phyloP scores from a whole-genome alignment of 2,329 filamentous ascomycete species.

The Aotearoamyces nothofagi region DNA sequence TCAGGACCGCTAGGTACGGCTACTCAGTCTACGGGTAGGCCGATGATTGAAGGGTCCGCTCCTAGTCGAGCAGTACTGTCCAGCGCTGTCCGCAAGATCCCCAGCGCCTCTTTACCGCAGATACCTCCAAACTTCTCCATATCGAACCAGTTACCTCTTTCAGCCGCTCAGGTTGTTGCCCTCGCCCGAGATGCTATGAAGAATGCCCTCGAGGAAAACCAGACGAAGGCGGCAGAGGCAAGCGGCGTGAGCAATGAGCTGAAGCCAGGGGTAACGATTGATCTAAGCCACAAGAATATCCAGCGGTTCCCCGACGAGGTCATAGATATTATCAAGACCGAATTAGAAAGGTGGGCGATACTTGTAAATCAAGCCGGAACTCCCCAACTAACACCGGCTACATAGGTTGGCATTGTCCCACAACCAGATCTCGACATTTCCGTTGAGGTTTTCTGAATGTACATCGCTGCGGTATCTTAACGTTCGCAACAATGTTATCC shows the following conservation, averaged over 20 bases:
- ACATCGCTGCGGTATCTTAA: conserved; percentile 68
- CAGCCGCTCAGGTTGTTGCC: conserved; percentile 47
- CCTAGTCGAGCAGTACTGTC: conserved; percentile 21
- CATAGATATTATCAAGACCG: conserved; percentile 21
- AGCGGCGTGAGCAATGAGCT: conserved; percentile 43
- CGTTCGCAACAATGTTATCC: conserved; percentile 59
- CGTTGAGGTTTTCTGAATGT: conserved; percentile 58
- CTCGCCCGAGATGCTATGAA: conserved; percentile 54
- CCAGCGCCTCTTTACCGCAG: conserved; percentile 32
- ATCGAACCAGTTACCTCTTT: conserved; percentile 34
- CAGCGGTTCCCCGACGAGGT: conserved; percentile 25
- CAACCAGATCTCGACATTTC: conserved; percentile 58
- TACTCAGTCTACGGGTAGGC: conserved; percentile 21
- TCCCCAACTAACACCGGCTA: conserved; percentile 10
- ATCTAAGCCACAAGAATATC: conserved; percentile 63
- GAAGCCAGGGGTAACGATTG: conserved; percentile 57
- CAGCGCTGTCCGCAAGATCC: conserved; percentile 18
- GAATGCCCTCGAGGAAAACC: conserved; percentile 49
- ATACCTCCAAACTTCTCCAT: conserved; percentile 26
- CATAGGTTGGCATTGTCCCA: conserved; percentile 65
- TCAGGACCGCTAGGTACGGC: conserved; percentile 19
- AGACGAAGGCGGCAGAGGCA: conserved; percentile 44
- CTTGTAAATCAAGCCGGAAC: conserved; percentile 4
- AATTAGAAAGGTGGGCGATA: conserved; percentile 18
- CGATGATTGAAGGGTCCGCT: conserved; percentile 23